Evolutionary conservation across 2,329 filamentous ascomycete genomes (phyloP).

Genomic region (Tolypocladium capitatum): DNA sequence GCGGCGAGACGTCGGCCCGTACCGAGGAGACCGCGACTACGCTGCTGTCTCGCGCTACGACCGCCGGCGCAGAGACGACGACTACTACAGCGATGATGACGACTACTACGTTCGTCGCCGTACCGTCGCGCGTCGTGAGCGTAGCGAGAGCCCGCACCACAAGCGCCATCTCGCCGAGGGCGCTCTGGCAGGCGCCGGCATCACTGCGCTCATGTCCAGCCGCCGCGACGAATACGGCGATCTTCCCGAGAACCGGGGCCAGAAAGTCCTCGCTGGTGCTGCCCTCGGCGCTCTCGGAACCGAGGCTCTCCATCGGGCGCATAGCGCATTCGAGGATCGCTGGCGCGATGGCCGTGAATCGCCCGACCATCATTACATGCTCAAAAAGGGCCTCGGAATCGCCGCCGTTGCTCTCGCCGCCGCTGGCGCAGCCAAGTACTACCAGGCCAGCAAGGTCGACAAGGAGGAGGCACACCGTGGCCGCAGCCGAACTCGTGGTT

Average conservation of each 20-base stretch:
- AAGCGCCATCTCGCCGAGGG: constrained; percentile 50
- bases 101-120: constrained; percentile 34
- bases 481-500: constrained; percentile 35
- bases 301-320: constrained; percentile 45
- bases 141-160: constrained; percentile 36
- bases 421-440: constrained; percentile 52
- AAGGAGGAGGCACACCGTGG: constrained; percentile 46
- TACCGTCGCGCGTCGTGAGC: constrained; percentile 34
- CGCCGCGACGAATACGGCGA: constrained; percentile 39
- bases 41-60: constrained; percentile 22
- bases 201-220: constrained; percentile 44
- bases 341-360: constrained; percentile 26
- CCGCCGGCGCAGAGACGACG: constrained; percentile 26
- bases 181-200: constrained; percentile 49
- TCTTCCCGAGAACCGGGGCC: constrained; percentile 36
- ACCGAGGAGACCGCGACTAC: constrained; percentile 20
- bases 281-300: constrained; percentile 50
- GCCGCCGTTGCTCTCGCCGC: constrained; percentile 51
- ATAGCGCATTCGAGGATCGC: constrained; percentile 46
- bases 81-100: constrained; percentile 32
- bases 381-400: constrained; percentile 49
- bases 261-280: constrained; percentile 47
- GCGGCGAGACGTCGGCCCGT: constrained; percentile 27
- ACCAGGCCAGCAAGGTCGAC: constrained; percentile 45
- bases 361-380: constrained; percentile 29